phyloP scores from a whole-genome alignment of 192 early-diverging fungal species.

The Coemansia sp. region DNA sequence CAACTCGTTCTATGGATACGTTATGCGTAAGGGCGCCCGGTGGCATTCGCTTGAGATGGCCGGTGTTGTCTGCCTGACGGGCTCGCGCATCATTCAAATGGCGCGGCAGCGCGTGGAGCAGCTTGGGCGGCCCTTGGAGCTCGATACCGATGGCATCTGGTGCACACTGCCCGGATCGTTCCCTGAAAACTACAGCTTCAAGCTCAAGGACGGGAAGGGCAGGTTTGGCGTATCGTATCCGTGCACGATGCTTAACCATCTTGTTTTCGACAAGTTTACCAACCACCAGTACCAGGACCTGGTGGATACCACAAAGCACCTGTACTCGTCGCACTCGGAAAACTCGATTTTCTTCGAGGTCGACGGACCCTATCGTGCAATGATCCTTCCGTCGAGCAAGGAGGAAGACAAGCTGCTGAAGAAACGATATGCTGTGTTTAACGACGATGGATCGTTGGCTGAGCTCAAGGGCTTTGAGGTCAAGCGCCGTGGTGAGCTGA shows the following conservation, averaged over 20 bases:
- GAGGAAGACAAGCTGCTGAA: constrained; percentile 96
- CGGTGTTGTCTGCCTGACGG: constrained; percentile 96
- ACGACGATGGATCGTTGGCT: constrained; percentile 88
- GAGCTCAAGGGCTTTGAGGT: constrained; percentile 99
- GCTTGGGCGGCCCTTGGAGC: constrained; percentile 89
- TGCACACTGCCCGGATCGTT: constrained; percentile 91
- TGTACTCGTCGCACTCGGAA: constrained; percentile 75
- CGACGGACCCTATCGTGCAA: constrained; percentile 96
- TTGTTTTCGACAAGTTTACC: constrained; percentile 94
- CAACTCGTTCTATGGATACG: constrained; percentile 98
- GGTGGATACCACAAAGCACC: constrained; percentile 56
- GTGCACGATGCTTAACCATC: constrained; percentile 96
- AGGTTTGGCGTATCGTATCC: constrained; percentile 94
- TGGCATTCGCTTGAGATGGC: constrained; percentile 99
- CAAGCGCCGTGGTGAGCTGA: constrained; percentile 97
- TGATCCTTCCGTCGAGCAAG: constrained; percentile 94
- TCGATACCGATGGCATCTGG: constrained; percentile 99
- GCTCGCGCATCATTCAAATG: constrained; percentile 95
- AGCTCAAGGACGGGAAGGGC: constrained; percentile 66
- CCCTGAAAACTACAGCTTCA: constrained; percentile 91
- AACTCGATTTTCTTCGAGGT: constrained; percentile 99
- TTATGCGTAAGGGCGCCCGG: constrained; percentile 97
- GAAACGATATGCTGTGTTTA: constrained; percentile 98
- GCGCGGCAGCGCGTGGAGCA: constrained; percentile 90
- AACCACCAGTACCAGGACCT: constrained; percentile 96